A percentile compares a stretch with the other conserved stretches of the same genome.
phyloP scores from a whole-genome alignment of 768 basidiomycete genomes.

The Tylopilus balloui region DNA sequence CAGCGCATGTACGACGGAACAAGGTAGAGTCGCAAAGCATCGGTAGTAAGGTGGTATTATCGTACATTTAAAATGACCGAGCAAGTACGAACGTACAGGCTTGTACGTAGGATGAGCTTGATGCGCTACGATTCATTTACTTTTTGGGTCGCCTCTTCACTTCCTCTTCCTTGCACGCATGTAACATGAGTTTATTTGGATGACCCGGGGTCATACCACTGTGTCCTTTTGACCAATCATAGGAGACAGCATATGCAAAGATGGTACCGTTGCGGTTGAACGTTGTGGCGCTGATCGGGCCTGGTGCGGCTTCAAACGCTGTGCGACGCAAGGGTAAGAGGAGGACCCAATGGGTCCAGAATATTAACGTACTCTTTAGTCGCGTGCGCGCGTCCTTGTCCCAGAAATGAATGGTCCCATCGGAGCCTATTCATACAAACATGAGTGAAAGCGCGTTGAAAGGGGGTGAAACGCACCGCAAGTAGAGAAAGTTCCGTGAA shows the following conservation, averaged over 20 bases:
- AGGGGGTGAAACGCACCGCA: conserved; percentile 45
- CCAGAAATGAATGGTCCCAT: conserved; percentile 91
- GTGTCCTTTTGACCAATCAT: conserved; percentile 93
- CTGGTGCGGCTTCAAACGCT: conserved; percentile 73
- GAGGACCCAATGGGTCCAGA: neutral
- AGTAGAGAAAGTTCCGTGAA: conserved; percentile 81
- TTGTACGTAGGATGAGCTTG: conserved; percentile 2
- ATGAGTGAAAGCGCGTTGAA: conserved; percentile 19
- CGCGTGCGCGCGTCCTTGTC: conserved; percentile 91
- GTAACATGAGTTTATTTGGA: conserved; percentile 80
- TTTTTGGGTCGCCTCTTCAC: conserved; percentile 59
- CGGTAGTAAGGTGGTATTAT: conserved; percentile 9
- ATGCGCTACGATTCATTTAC: conserved; percentile 11
- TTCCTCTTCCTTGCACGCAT: conserved; percentile 84
- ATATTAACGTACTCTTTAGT: conserved; percentile 64
- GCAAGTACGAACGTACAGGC: conserved; percentile 3
- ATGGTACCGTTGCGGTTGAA: conserved; percentile 89
- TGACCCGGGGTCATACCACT: conserved; percentile 68
- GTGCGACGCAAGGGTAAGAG: conserved; percentile 5
- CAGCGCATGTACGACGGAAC: neutral
- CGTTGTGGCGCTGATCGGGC: conserved; percentile 72
- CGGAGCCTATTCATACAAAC: conserved; percentile 48
- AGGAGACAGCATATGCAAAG: conserved; percentile 89
- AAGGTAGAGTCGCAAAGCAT: neutral
- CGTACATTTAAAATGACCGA: conserved; percentile 11